Base-by-base conservation (phyloP, 2,329 filamentous ascomycete species). In the Penicillium glabrum region DNA sequence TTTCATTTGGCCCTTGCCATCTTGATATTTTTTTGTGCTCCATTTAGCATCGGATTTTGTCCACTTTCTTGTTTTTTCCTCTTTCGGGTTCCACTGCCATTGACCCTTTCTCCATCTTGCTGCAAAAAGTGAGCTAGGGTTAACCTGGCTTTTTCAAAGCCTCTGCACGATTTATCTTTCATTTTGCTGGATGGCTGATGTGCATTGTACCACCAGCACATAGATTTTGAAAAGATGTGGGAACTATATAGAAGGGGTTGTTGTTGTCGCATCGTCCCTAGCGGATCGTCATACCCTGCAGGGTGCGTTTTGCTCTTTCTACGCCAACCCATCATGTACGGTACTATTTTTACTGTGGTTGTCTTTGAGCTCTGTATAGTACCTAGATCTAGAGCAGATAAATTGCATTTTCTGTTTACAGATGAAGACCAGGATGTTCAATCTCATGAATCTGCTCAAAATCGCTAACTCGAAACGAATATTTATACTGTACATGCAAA, bases 151-250 rank as follows among this genome's bases (percentile, higher is more conserved):
- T 35, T 51, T 13, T 23, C 39, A 57, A 46, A 37, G 16, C 41
- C 26, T 45, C 41, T 56, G 51, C 49, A 54, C 59, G 56, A 51
- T 57, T 61, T 52, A 23, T 55, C 37, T 56, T 35, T 46, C 44
- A 19, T 51, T 47, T 19, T 52, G 33, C 43, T 31, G 52, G 49
- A 54, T 46, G 31, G 45, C 48, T 59, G 45, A 35, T 59, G 53
- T 64, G 61, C 56, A 65, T 66, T 67, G 60, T 67, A 59, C 44
- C 58, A 66, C 64, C 56, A 66, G 58, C 46, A 58, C 60, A 65
- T 67, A 67, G 60, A 67, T 60, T 56, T 60, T 58, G 54, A 55
- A 59, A 59, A 53, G 49, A 51, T 58, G 50, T 59, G 51, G 62
- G 62, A 27, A 50, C 33, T 49, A 33, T 45, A 61, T 57, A 58